Evolutionary conservation across 2,329 filamentous ascomycete genomes (phyloP).

Genomic region (Fusarium humuli): DNA sequence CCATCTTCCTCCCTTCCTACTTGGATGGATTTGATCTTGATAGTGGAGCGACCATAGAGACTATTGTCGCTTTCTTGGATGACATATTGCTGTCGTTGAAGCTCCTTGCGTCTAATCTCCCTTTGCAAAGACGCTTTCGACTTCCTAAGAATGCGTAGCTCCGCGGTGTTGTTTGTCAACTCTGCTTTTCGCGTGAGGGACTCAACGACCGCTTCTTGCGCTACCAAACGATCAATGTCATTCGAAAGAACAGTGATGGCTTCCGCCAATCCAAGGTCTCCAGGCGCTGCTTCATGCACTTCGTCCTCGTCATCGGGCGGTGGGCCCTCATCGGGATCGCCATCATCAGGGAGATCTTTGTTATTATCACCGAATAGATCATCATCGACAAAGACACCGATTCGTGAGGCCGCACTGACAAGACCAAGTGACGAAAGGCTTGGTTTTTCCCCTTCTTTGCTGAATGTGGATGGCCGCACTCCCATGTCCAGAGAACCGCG

Average conservation of each 20-base stretch:
- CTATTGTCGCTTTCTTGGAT: conserved; percentile 98
- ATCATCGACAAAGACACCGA: conserved; percentile 93
- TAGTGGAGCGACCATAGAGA: conserved; percentile 88
- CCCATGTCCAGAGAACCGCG: conserved; percentile 70
- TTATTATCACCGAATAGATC: conserved; percentile 93
- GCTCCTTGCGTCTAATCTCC: conserved; percentile 92
- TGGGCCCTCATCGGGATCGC: conserved; percentile 72
- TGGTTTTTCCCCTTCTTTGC: conserved; percentile 73
- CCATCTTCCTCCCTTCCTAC: conserved; percentile 93
- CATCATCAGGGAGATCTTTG: conserved; percentile 85
- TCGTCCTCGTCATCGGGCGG: conserved; percentile 77
- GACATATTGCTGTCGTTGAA: conserved; percentile 96
- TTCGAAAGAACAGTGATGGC: conserved; percentile 88
- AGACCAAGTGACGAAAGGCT: conserved; percentile 92
- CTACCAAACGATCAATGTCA: conserved; percentile 88
- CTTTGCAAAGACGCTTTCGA: conserved; percentile 93
- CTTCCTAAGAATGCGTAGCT: conserved; percentile 90
- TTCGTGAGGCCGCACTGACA: conserved; percentile 86
- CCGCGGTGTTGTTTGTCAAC: conserved; percentile 94
- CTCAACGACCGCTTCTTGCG: conserved; percentile 91
- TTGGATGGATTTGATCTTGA: conserved; percentile 92
- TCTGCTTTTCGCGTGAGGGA: conserved; percentile 94
- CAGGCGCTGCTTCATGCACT: conserved; percentile 93
- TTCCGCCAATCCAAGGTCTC: conserved; percentile 91
- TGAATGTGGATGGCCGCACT: conserved; percentile 44